Base-by-base conservation (phyloP, 768 basidiomycete species). In the Clathrus columnatus region DNA sequence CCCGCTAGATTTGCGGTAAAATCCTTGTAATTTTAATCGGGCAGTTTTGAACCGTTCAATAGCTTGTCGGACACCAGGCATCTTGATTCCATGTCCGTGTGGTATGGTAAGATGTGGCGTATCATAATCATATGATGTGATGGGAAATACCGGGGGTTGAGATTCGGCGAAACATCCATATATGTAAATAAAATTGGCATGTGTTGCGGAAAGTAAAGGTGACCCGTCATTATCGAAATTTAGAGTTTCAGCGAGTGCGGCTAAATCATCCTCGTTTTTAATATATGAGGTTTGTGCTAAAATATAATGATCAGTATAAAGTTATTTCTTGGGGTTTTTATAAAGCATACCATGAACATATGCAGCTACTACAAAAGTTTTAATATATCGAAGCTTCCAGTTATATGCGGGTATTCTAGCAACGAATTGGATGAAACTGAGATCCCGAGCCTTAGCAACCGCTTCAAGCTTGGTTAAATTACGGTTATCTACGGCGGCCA, bases 331-430 rank as follows among this genome's bases (percentile, higher is more conserved):
- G 7, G 1, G 27, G 32, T 47, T 53, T 24, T 20, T 7, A 5
- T 18, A 48, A 14, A 23, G 28, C 54, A 47, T 26, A 55, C 54
- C 7, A 23, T 55, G 46, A 14, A 44, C 27, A 46, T 48, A 55
- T 24, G 45, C 54, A 5, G 54, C 46, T 8, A 55, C 20, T 4
- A 55, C 24, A 23, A 55, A 55, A 5, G 54, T 55, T 17, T 55
- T 55, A 2, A 18, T 7, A 48, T 55, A 55, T 0, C 54, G 54
- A n/a, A 30, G 29, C 36, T 55, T 48, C 54, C 54, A 55, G 45
- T 55, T 29, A 24, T 48, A 30, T 27, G 54, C 54, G 20, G 21
- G 45, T 20, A 55, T 48, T 11, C 20, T 21, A 48, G 45, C 42
- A n/a, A 55, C 54, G 23, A 48, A 55, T n/a, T 32, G 45, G 10